A percentile compares a stretch with the other conserved stretches of the same genome.
Conservation (phyloP, 352 stramenopile genomes). For the Phytophthora pluvialis region DNA sequence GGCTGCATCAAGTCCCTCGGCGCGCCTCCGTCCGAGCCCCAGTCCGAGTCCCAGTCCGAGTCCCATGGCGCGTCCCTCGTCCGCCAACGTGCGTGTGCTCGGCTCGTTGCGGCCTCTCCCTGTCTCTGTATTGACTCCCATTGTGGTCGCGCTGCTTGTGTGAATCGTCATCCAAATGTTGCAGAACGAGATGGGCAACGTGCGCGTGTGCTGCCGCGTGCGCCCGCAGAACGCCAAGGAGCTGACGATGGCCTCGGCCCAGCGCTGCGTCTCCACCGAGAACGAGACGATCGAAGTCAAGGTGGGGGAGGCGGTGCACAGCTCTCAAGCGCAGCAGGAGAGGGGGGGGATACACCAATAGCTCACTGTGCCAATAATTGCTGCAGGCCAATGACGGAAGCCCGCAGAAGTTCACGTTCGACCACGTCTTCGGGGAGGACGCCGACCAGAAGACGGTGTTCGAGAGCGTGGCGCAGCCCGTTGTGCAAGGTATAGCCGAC, state of each 20-base stretch:
- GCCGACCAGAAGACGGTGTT: constrained; percentile 90
- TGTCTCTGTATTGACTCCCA: background rate
- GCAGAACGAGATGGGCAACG: constrained; percentile 58
- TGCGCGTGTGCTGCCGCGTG: constrained; percentile 86
- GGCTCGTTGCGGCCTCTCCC: background rate
- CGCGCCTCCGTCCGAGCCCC: background rate
- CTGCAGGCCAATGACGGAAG: constrained; percentile 57
- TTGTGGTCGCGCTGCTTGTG: constrained; percentile 4
- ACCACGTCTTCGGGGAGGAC: constrained; percentile 89
- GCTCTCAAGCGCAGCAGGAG: background rate
- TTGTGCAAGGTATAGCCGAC: constrained; percentile 78
- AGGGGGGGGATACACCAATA: background rate
- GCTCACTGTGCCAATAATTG: constrained; percentile 3
- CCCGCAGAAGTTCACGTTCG: constrained; percentile 89
- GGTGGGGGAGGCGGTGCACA: constrained; percentile 33
- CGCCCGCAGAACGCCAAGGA: constrained; percentile 85
- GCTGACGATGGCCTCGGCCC: constrained; percentile 63
- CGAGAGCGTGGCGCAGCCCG: constrained; percentile 83
- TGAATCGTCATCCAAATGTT: constrained; percentile 7
- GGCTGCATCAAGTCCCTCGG: constrained; percentile 10
- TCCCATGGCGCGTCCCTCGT: constrained; percentile 33
- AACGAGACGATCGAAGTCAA: constrained; percentile 74
- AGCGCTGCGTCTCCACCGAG: constrained; percentile 60
- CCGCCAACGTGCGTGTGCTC: constrained; percentile 17
- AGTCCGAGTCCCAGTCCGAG: background rate